These are phyloP conservation scores for Thalassiosira pacifica DNA, from an alignment of 352 stramenopile genomes.

Conservation along the genomic window DNA sequence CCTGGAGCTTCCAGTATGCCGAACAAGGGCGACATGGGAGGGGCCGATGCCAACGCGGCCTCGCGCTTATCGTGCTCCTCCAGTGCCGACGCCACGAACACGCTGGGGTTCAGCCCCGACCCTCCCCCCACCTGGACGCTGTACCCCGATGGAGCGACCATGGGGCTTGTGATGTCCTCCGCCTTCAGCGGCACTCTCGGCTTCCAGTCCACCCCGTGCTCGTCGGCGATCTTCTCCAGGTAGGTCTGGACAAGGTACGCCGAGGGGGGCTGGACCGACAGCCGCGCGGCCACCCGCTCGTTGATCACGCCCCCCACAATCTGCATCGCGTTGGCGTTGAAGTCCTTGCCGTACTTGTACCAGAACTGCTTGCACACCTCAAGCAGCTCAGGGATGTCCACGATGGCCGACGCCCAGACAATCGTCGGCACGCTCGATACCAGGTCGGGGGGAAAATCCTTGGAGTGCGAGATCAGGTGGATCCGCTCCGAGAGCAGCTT, in stretches of 20 bases:
- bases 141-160: slow-evolving; percentile 90
- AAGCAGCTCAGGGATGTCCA: slow-evolving; percentile 93
- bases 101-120: slow-evolving; percentile 88
- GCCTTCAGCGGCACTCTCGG: slow-evolving; percentile 72
- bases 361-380: slow-evolving; percentile 89
- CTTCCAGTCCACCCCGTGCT: slow-evolving; percentile 95
- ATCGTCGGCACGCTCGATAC: slow-evolving; percentile 92
- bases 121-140: slow-evolving; percentile 88
- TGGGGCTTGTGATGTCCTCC: slow-evolving; percentile 90
- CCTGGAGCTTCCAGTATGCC: neutral
- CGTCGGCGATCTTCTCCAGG: slow-evolving; percentile 95
- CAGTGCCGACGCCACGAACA: slow-evolving; percentile 43
- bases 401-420: slow-evolving; percentile 91
- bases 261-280: slow-evolving; percentile 93
- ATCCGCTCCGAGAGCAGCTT: slow-evolving; percentile 93
- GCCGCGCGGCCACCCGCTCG: slow-evolving; percentile 90
- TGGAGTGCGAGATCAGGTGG: slow-evolving; percentile 91
- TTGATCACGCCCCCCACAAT: slow-evolving; percentile 87
- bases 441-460: slow-evolving; percentile 94
- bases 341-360: slow-evolving; percentile 87
- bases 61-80: slow-evolving; percentile 79
- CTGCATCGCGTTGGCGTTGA: slow-evolving; percentile 73
- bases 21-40: neutral
- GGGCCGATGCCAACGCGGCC: slow-evolving; percentile 7
- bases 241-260: slow-evolving; percentile 95